Percentiles rank a stretch among this genome's conserved stretches.
phyloP scores from a whole-genome alignment of 352 stramenopile species.

The Globisporangium irregulare region DNA sequence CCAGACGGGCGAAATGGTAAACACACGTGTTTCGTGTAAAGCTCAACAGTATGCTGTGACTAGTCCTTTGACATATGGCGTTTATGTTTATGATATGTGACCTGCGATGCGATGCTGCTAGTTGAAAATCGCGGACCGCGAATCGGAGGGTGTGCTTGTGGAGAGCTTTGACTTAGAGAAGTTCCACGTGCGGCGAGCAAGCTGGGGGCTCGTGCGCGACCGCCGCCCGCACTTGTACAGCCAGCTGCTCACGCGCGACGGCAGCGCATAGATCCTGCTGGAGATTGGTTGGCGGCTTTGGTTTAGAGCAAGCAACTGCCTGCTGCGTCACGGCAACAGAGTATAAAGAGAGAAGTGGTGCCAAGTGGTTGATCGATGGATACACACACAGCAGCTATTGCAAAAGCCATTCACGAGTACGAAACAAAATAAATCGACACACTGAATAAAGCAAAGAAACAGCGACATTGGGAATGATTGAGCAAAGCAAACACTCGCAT shows the following conservation, averaged over 20 bases:
- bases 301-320: too few species aligned
- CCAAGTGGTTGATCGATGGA: not conserved
- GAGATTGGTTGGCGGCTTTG: not conserved
- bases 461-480: not conserved
- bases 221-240: slow-evolving; percentile 84
- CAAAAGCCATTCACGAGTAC: too few species aligned
- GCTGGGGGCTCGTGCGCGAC: slow-evolving; percentile 86
- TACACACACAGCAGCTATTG: not conserved
- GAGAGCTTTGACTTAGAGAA: slow-evolving; percentile 86
- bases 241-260: slow-evolving; percentile 79
- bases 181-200: slow-evolving; percentile 82
- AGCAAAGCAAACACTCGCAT: not conserved
- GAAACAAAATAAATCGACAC: not conserved
- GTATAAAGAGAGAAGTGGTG: not conserved
- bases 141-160: slow-evolving; percentile 85
- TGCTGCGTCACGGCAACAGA: not conserved
- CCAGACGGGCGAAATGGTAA: slow-evolving; percentile 87
- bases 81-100: not conserved
- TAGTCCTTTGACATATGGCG: too few species aligned
- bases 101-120: slow-evolving; percentile 18
- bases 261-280: slow-evolving; percentile 19
- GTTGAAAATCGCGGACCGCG: slow-evolving; percentile 85
- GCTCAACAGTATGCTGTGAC: not conserved
- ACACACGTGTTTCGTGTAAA: not conserved
- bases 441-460: slow-evolving; percentile 2